phyloP scores from a whole-genome alignment of 306 rosid genomes.

The peach (Prunus persica) region Prunus_persica_NCBIv2 NC_034009.1:35106001-35106500 shows the following conservation, averaged over 20 bases:
- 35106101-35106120: not conserved
- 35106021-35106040: not conserved
- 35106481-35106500: not conserved
- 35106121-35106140: constrained; percentile 21
- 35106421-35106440: not conserved
- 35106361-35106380: not conserved
- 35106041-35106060: not conserved
- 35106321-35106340: not conserved
- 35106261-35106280: constrained; percentile 99
- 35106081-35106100: not conserved
- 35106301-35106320: too few relatives aligned
- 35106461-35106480: not conserved
- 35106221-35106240: constrained; percentile 88
- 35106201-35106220: constrained; percentile 79
- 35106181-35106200: constrained; percentile 93
- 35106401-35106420: not conserved
- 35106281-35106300: constrained; percentile 38
- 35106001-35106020: not conserved
- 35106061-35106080: not conserved
- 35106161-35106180: constrained; percentile 91
- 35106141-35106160: constrained; percentile 56
- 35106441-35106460: not conserved
- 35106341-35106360: not conserved
- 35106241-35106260: constrained; percentile 90
- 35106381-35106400: not conserved